Conservation (phyloP, 2,329 filamentous ascomycete species). For the Anthostomella pinea region DNA sequence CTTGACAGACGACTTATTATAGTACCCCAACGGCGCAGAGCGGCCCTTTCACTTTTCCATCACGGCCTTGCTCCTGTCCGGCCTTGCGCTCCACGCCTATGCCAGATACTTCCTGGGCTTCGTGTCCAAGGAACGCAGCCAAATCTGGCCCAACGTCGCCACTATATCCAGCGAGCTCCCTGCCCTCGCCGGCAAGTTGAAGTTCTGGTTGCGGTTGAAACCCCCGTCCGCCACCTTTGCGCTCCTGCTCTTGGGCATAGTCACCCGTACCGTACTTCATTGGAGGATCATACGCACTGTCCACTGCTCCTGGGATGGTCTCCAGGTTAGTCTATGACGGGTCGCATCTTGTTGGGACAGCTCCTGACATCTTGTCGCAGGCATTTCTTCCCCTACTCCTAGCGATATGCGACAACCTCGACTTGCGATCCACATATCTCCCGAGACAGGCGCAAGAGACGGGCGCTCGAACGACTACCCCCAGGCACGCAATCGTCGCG, state of each 20-base stretch:
- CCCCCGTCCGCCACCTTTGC: slow-evolving; percentile 15
- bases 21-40: slow-evolving; percentile 22
- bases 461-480: slow-evolving; percentile 7
- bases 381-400: slow-evolving; percentile 32
- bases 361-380: slow-evolving; percentile 18
- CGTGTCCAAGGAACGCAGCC: slow-evolving; percentile 8
- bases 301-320: slow-evolving; percentile 33
- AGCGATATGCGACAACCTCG: slow-evolving; percentile 20
- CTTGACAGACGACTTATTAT: slow-evolving; percentile 1
- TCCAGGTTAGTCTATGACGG: slow-evolving; percentile 27
- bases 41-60: slow-evolving; percentile 36
- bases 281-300: slow-evolving; percentile 33
- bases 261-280: slow-evolving; percentile 28
- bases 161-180: slow-evolving; percentile 1
- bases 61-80: slow-evolving; percentile 25
- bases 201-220: slow-evolving; percentile 10
- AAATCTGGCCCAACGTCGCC: not conserved
- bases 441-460: slow-evolving; percentile 19
- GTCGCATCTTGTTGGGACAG: not conserved
- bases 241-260: slow-evolving; percentile 21
- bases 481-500: slow-evolving; percentile 24
- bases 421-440: slow-evolving; percentile 19
- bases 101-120: slow-evolving; percentile 13
- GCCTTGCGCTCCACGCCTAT: slow-evolving; percentile 18
- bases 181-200: slow-evolving; percentile 11